phyloP scores from a whole-genome alignment of 306 rosid genomes.

The Prosopis cineraria region DNA sequence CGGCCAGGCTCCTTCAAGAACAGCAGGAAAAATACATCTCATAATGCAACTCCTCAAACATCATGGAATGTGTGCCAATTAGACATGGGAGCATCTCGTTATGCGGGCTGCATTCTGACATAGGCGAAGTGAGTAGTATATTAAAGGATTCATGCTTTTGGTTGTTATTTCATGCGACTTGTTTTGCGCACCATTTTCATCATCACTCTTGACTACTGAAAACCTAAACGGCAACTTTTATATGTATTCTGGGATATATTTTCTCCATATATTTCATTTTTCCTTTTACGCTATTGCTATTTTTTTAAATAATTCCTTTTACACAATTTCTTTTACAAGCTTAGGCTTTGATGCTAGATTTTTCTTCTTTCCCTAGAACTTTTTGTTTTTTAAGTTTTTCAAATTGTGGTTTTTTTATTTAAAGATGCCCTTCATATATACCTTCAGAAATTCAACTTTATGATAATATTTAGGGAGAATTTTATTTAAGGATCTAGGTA shows the following conservation, averaged over 20 bases:
- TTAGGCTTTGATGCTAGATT: not conserved
- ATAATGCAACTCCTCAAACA: slow-evolving; percentile 27
- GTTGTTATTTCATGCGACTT: not conserved
- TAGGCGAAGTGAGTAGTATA: slow-evolving; percentile 7
- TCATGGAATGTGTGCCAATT: slow-evolving; percentile 8
- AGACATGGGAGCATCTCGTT: slow-evolving; percentile 27
- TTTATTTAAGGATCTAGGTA: too few relatives aligned
- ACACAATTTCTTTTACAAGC: not conserved
- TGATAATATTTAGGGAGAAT: too few relatives aligned
- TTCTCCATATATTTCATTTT: not conserved
- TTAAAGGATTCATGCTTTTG: slow-evolving; percentile 16
- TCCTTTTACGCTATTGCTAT: too few relatives aligned
- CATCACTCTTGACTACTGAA: not conserved
- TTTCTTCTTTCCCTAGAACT: not conserved
- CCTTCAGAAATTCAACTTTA: too few relatives aligned
- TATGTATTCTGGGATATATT: not conserved
- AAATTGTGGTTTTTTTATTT: too few relatives aligned
- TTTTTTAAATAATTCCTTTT: too few relatives aligned
- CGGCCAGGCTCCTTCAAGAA: slow-evolving; percentile 85
- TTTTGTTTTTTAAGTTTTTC: too few relatives aligned
- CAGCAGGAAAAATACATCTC: slow-evolving; percentile 90
- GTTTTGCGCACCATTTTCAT: not conserved
- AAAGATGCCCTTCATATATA: too few relatives aligned
- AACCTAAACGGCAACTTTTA: not conserved
- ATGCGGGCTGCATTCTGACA: not conserved